These are phyloP conservation scores for Penicillium nordicum DNA, from an alignment of 2,329 filamentous ascomycete species.

Conservation along the genomic window DNA sequence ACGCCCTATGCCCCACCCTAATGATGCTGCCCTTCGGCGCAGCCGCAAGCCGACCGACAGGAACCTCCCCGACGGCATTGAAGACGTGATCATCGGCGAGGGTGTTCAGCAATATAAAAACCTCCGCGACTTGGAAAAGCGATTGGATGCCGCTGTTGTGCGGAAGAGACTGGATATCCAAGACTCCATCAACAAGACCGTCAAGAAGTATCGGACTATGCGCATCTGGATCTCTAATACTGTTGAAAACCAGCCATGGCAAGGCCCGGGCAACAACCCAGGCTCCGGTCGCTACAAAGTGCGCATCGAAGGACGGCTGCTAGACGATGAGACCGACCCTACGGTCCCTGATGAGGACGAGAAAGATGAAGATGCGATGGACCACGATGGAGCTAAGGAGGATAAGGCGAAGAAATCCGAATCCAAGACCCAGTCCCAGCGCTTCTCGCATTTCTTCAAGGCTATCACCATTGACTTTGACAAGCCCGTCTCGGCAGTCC, in stretches of 20 bases:
- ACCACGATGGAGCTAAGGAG: constrained; percentile 52
- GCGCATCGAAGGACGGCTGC: constrained; percentile 82
- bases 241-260: constrained; percentile 91
- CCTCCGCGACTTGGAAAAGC: constrained; percentile 80
- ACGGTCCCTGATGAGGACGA: constrained; percentile 49
- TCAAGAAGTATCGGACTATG: constrained; percentile 78
- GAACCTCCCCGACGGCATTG: constrained; percentile 86
- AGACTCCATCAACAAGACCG: constrained; percentile 71
- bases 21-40: constrained; percentile 64
- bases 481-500: constrained; percentile 38
- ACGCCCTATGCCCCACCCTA: constrained; percentile 37
- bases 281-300: constrained; percentile 64
- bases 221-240: constrained; percentile 95
- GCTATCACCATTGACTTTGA: constrained; percentile 52
- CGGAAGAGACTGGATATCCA: constrained; percentile 89
- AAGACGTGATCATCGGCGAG: constrained; percentile 77
- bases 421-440: constrained; percentile 35
- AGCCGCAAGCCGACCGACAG: constrained; percentile 91
- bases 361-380: constrained; percentile 52
- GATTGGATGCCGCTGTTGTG: constrained; percentile 87
- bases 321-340: constrained; percentile 64
- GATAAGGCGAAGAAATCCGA: constrained; percentile 30
- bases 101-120: constrained; percentile 77
- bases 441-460: constrained; percentile 52
- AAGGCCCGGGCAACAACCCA: constrained; percentile 44